Evolutionary conservation across 2,329 filamentous ascomycete species (phyloP), one percentile per base, ranked within the genome.

Genomic region (Fusarium agapanthi): DNA sequence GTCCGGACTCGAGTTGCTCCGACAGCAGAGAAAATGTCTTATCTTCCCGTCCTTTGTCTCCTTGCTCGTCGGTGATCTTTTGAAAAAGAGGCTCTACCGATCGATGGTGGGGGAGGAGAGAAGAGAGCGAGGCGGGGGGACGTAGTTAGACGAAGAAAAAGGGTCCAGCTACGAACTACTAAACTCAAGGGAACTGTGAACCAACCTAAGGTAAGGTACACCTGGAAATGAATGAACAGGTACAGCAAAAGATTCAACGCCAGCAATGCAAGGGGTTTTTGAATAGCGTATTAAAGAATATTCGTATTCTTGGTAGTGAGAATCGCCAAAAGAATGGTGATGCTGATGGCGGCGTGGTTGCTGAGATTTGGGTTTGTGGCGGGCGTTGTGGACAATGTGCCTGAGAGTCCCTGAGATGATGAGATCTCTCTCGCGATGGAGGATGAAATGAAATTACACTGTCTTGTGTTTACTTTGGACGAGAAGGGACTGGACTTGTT

Each of bases 391-490:
- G 62, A 67, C 48, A 56, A 54, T 37, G 50, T 65, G 28, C 37
- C 61, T 55, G 60, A 51, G 37, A 30, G 18, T 45, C n/a, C 18
- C 48, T 53, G 48, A 22, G 26, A 45, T 28, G 43, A 45, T 45
- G 43, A 45, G 35, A 32, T 38, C 30, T 40, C 56, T 28, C 50
- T 67, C 14, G 45, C 45, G 56, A 66, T 58, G 32, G 30, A 50
- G 30, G 47, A 50, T 34, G 47, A 50, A 50, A 65, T 58, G 35
- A 50, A 61, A 60, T 59, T 63, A n/a, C 24, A 10, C 12, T 50
- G 47, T 32, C 30, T 20, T 73, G 37, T 74, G 72, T 74, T 74
- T 74, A 74, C 71, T 74, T 65, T 48, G 44, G 55, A 61, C 55
- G 32, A 67, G 65, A 50, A 59, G 22, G 64, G 65, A 51, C 40